These are phyloP conservation scores for Kazachstania bromeliacearum DNA, from an alignment of 805 yeast species.

Conservation along the genomic window DNA sequence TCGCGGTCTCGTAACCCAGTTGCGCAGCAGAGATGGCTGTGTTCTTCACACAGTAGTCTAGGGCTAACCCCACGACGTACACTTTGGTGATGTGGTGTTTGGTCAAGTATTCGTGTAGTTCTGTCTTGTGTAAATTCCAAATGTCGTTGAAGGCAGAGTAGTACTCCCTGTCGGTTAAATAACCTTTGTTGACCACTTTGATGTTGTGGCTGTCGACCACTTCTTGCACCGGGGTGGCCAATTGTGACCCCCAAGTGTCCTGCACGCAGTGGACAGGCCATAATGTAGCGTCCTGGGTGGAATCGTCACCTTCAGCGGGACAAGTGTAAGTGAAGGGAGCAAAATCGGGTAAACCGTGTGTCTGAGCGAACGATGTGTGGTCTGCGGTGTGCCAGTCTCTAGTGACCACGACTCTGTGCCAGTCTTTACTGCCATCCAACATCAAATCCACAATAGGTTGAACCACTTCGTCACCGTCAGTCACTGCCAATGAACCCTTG, in stretches of 20 bases:
- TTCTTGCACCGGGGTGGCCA: constrained; percentile 32
- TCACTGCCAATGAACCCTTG: constrained; percentile 66
- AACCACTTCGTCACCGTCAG: constrained; percentile 51
- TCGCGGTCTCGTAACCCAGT: constrained; percentile 54
- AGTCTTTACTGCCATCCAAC: constrained; percentile 32
- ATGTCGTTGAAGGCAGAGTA: constrained; percentile 81
- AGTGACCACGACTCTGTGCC: constrained; percentile 62
- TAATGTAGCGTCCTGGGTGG: constrained; percentile 36
- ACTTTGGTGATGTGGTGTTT: constrained; percentile 47
- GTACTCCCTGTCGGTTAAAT: constrained; percentile 62
- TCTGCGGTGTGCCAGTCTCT: constrained; percentile 82
- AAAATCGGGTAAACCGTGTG: constrained; percentile 46
- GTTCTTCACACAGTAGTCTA: constrained; percentile 75
- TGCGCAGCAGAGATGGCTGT: constrained; percentile 62
- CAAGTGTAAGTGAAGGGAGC: constrained; percentile 39
- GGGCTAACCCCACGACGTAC: constrained; percentile 72
- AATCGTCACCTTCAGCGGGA: constrained; percentile 34
- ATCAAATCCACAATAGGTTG: constrained; percentile 42
- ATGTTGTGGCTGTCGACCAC: constrained; percentile 28
- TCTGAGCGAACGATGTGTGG: constrained; percentile 77
- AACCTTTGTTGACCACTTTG: constrained; percentile 61
- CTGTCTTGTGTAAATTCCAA: constrained; percentile 67
- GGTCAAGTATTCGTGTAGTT: constrained; percentile 41
- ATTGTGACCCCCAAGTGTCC: constrained; percentile 52
- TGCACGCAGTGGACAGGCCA: constrained; percentile 95